phyloP scores from a whole-genome alignment of 108 stramenopile genomes.

The Hondaea fermentalgiana region DNA sequence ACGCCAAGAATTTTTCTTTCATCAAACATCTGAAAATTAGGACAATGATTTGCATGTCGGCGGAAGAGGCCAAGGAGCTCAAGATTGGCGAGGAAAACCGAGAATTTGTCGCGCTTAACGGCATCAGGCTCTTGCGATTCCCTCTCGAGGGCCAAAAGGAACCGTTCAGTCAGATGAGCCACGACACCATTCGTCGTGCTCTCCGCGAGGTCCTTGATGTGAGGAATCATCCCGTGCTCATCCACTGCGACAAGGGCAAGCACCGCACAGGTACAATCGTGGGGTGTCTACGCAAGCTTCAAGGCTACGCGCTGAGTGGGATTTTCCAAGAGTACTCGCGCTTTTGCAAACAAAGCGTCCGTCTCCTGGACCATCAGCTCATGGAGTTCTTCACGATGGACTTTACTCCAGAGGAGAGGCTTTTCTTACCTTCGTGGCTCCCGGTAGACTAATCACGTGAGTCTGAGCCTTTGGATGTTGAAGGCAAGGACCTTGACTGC shows the following conservation, averaged over 20 bases:
- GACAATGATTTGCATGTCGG: constrained; percentile 7
- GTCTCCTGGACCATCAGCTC: constrained; percentile 20
- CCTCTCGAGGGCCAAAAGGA: constrained; percentile 23
- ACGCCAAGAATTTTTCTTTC: constrained; percentile 20
- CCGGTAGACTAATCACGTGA: not conserved
- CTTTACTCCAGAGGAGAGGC: not conserved
- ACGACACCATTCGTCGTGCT: not conserved
- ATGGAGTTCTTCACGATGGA: constrained; percentile 23
- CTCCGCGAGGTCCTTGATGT: not conserved
- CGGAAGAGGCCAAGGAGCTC: constrained; percentile 5
- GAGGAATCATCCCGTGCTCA: constrained; percentile 21
- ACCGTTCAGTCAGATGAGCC: constrained; percentile 6
- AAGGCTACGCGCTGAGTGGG: not conserved
- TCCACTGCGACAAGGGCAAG: constrained; percentile 33
- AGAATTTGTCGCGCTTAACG: constrained; percentile 2
- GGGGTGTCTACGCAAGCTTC: constrained; percentile 21
- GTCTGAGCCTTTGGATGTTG: too few relatives aligned
- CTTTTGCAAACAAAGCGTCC: not conserved
- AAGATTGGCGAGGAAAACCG: constrained; percentile 16
- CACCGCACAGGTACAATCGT: constrained; percentile 27
- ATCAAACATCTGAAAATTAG: not conserved
- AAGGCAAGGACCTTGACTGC: not conserved
- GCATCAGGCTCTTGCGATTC: not conserved
- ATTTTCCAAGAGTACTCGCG: constrained; percentile 22
- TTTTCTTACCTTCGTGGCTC: not conserved